phyloP scores from a whole-genome alignment of 2,329 filamentous ascomycete genomes.

The Xylaria polymorpha region DNA sequence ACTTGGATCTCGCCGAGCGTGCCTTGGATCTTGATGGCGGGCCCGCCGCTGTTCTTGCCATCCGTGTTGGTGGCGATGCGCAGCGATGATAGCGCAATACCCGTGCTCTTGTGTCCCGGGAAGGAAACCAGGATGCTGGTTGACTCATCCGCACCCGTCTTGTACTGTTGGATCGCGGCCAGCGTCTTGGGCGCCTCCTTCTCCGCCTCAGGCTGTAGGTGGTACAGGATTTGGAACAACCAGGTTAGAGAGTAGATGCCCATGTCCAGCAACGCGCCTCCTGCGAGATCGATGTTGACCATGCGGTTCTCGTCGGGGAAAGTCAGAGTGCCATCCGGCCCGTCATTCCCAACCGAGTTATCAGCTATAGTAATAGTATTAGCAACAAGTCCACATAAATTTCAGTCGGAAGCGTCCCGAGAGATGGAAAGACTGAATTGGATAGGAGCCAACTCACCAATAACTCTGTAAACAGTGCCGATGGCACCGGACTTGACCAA shows the following conservation, averaged over 20 bases:
- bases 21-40: constrained; percentile 83
- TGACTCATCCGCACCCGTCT: constrained; percentile 79
- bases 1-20: constrained; percentile 86
- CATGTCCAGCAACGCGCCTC: constrained; percentile 84
- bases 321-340: constrained; percentile 66
- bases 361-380: constrained; percentile 57
- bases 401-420: neutral
- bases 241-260: constrained; percentile 91
- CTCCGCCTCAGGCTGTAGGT: constrained; percentile 74
- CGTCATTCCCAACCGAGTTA: constrained; percentile 70
- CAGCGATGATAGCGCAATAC: constrained; percentile 75
- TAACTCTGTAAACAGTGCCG: constrained; percentile 70
- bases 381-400: constrained; percentile 4
- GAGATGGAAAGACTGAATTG: neutral
- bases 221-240: constrained; percentile 91
- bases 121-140: constrained; percentile 84
- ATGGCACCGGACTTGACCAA: constrained; percentile 66
- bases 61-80: constrained; percentile 72
- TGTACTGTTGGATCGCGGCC: constrained; percentile 77
- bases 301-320: constrained; percentile 76
- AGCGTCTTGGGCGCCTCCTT: constrained; percentile 77
- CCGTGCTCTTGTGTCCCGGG: constrained; percentile 74
- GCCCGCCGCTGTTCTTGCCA: constrained; percentile 67
- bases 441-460: constrained; percentile 54
- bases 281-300: constrained; percentile 84